phyloP scores from a whole-genome alignment of 768 basidiomycete genomes.

The Mycena vulgaris region DNA sequence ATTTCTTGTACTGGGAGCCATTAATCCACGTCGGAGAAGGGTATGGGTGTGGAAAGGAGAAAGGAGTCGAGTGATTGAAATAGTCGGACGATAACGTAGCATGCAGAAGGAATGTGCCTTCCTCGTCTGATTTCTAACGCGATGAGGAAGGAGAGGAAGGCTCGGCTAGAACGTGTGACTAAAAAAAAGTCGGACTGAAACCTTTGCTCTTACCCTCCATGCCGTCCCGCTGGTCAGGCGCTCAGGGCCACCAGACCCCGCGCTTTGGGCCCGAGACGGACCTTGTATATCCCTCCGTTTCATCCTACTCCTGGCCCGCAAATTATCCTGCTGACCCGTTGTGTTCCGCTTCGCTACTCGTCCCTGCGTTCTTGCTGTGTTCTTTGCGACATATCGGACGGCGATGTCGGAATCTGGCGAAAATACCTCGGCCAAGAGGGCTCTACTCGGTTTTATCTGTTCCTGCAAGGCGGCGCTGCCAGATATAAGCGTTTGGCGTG shows the following conservation, averaged over 20 bases:
- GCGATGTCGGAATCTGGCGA: not conserved
- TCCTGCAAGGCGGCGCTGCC: too few relatives aligned
- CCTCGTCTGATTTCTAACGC: constrained; percentile 8
- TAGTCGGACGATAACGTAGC: constrained; percentile 22
- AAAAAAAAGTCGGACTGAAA: not conserved
- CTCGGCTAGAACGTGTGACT: not conserved
- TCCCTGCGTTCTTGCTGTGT: too few relatives aligned
- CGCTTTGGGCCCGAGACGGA: not conserved
- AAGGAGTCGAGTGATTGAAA: constrained; percentile 12
- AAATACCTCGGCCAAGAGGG: too few relatives aligned
- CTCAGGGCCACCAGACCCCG: too few relatives aligned
- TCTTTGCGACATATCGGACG: not conserved
- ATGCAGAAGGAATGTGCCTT: constrained; percentile 7
- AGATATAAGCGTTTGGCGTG: too few relatives aligned
- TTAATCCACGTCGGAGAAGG: constrained; percentile 16
- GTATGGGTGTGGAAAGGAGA: not conserved
- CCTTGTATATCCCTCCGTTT: not conserved
- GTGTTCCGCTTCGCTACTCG: not conserved
- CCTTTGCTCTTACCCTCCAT: not conserved
- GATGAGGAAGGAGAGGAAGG: not conserved
- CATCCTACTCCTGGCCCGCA: not conserved
- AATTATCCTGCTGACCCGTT: not conserved
- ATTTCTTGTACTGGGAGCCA: constrained; percentile 17
- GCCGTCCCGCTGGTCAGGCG: not conserved
- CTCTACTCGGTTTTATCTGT: too few relatives aligned